Evolutionary conservation across 83 land plant species (phyloP), one percentile per base, ranked within the genome.

Genomic region (Thuja plicata): DNA sequence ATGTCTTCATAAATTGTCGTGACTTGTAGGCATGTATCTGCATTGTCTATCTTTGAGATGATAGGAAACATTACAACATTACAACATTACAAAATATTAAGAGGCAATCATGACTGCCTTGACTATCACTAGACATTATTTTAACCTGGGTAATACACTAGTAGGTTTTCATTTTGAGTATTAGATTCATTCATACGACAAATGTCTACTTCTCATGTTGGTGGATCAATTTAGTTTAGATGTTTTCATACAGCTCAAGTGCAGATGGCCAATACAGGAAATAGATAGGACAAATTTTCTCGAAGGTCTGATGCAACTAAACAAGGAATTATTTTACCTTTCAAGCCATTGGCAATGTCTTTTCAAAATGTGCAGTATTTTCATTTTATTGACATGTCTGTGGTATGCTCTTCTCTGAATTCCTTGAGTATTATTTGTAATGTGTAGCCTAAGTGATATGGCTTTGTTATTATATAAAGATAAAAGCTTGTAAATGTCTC

Each of bases 341-440:
- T 95, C 88, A 87, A 88, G 77, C 97, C 97, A 85, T 90, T 94
- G 12, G 88, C 97, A 41, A 93, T 95, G 92, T 91, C 96, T 27
- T 95, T 95, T 85, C 93, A 94, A 34, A 91, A 88, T 74, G 94
- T 95, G 10, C 92, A 92, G 34, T 93, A 95, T 91, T 94, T 88
- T 87, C n/a, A 95, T 91, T 94, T 88, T 87, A 96, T 95, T 15
- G 95, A 93, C 89, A 95, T 95, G 97, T 96, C 97, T n/a, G 74
- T 92, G 55, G 97, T 96, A 89, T 90, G 93, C 5, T 35, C 66
- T 60, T 24, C 30, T n/a, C n/a, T n/a, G n/a, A n/a, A n/a, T n/a
- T n/a, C n/a, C n/a, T n/a, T n/a, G n/a, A n/a, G n/a, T n/a, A n/a
- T n/a, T n/a, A n/a, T n/a, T n/a, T n/a, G n/a, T n/a, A n/a, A n/a